Conservation (phyloP, 1,139 yeast species). For the Scheffersomyces insectosa region DNA sequence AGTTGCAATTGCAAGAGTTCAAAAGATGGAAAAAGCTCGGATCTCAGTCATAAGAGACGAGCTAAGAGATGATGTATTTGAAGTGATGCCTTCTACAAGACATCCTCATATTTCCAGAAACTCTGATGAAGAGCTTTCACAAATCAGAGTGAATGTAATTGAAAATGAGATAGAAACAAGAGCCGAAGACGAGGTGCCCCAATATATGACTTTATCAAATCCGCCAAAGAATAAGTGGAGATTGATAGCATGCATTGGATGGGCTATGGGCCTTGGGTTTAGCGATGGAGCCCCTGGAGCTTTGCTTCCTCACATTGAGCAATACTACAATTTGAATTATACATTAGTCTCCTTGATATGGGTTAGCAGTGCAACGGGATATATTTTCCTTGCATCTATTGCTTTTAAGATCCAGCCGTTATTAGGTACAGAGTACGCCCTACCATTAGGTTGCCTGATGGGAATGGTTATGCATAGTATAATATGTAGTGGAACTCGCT, state of each 20-base stretch:
- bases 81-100: neutral
- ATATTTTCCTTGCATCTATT: constrained; percentile 40
- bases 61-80: neutral
- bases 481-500: constrained; percentile 36
- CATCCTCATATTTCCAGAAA: neutral
- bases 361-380: constrained; percentile 48
- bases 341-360: constrained; percentile 45
- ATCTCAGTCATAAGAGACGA: neutral
- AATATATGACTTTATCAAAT: constrained; percentile 27
- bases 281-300: constrained; percentile 53
- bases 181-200: neutral
- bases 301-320: constrained; percentile 44
- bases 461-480: constrained; percentile 41
- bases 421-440: constrained; percentile 41
- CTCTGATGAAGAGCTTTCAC: neutral
- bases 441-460: constrained; percentile 35
- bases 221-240: constrained; percentile 50
- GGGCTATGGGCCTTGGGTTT: constrained; percentile 39
- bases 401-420: constrained; percentile 40
- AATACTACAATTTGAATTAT: constrained; percentile 34
- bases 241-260: constrained; percentile 38
- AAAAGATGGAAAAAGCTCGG: neutral
- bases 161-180: neutral
- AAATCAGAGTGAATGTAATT: too few relatives aligned
- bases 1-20: too few relatives aligned